Base-by-base conservation (phyloP, 2,329 filamentous ascomycete genomes). In the Pseudocercospora eumusae region DNA sequence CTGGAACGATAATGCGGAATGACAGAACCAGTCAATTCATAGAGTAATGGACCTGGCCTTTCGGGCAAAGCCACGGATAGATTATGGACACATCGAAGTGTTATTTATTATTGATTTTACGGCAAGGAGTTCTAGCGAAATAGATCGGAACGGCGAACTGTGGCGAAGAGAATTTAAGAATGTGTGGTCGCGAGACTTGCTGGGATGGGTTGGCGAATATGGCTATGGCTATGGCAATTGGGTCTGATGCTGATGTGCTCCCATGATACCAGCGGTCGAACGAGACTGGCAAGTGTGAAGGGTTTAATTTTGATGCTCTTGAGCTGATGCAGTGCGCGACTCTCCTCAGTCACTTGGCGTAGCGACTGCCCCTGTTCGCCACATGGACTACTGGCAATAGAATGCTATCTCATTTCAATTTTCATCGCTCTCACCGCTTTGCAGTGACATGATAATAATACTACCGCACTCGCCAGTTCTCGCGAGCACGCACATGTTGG, bases 71-170 rank as follows among this genome's bases (percentile, higher is more conserved):
- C 31, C 57, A 54, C 31, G 57, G 40, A 23, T 36, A 45, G 36
- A 45, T 57, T 20, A 57, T 47, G 36, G 55, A 28, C 8, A 31
- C 50, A 54, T n/a, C n/a, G n/a, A 27, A 28, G 27, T 47, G 15
- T 53, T 57, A 47, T 33, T 27, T 52, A 47, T 25, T 60, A 42
- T 63, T 56, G 20, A 58, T 64, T 66, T 58, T 45, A 44, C 40
- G 61, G 67, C 63, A 62, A 61, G 69, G 68, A 68, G 69, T 70
- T 70, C 28, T 58, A 69, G 68, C 69, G 68, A 69, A 53, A 68
- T 68, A 69, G 66, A 68, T 62, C 50, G 67, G 62, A 54, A 67
- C 40, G 67, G 66, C 65, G 66, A 64, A 68, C 40, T 45, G 33
- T 25, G 64, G 56, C 60, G 62, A 61, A 60, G 47, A 31, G 57